Evolutionary conservation across 176 grass and related monocot genomes (phyloP), one percentile per base, ranked within the genome.

Genomic region (Hordeum marinum): DNA sequence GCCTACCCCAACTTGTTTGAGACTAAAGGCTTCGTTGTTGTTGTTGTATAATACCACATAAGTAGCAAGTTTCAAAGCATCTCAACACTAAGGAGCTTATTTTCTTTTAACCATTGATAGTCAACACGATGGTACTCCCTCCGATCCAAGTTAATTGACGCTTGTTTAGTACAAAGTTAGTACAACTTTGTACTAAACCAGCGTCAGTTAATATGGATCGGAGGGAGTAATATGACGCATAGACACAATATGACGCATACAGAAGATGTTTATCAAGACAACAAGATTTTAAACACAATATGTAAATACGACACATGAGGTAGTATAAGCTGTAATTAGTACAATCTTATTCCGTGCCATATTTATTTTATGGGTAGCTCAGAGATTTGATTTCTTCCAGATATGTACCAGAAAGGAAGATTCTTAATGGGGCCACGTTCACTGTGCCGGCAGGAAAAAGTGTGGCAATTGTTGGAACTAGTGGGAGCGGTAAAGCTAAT

Each of bases 391-490:
- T 90, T 87, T 86, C 31, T 90, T 89, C 78, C 88, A 98, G 96
- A 69, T 98, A 98, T 57, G 78, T 88, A 31, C 72, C 91, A 85
- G 91, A 98, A 77, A 91, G 96, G 67, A 92, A 84, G 84, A 93
- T 98, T 91, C 90, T 98, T 72, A 84, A 94, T 83, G 93, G 96
- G 62, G 76, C 89, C 48, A 92, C 96, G 34, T 98, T 98, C 82
- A 87, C 85, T 63, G 96, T 99, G 73, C 85, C 93, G 4, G 91
- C 96, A 72, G 96, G 96, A 87, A 95, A 81, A 86, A 99, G 90
- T 54, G 68, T 92, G 80, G 96, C 96, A 21, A 99, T 96, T 82
- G 96, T 99, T 63, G 96, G 96, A 89, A 92, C 96, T 76, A 99
- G 96, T 79, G 96, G 96, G 55, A 96, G 96, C 29, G 96, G 96